Percentiles rank a stretch among this genome's conserved stretches.
phyloP scores from a whole-genome alignment of 73 alveolate species.

The Tetrahymena borealis region DNA sequence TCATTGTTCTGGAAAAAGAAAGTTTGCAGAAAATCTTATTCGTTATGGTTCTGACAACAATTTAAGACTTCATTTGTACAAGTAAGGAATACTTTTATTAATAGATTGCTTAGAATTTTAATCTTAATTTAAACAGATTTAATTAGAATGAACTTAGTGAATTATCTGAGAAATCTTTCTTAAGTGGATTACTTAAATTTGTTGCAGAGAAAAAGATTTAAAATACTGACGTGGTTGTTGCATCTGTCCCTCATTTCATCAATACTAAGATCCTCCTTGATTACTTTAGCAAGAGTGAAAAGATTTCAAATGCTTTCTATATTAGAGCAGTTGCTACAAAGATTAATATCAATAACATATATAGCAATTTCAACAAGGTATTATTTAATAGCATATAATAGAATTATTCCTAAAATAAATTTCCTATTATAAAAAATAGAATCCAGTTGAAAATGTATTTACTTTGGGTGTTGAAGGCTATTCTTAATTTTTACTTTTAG shows the following conservation, averaged over 20 bases:
- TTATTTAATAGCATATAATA: background rate
- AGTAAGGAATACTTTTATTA: background rate
- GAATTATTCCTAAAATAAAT: background rate
- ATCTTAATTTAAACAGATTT: background rate
- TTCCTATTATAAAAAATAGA: background rate
- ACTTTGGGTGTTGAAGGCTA: background rate
- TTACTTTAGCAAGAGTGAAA: background rate
- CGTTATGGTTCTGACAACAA: conserved; percentile 28
- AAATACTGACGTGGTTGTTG: background rate
- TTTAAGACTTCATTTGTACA: background rate
- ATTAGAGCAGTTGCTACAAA: background rate
- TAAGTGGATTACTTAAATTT: background rate
- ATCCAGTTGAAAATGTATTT: background rate
- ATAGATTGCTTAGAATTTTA: background rate
- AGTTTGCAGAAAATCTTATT: conserved; percentile 19
- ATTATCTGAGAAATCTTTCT: background rate
- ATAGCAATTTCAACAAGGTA: background rate
- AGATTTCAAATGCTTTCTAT: background rate
- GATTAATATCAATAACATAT: background rate
- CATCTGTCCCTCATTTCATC: background rate
- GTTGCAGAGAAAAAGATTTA: background rate
- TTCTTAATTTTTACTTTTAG: background rate
- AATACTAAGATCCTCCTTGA: background rate
- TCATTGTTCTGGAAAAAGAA: conserved; percentile 28
- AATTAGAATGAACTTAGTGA: background rate